Conservation (phyloP, 352 stramenopile species). For the Pythium biforme region DNA sequence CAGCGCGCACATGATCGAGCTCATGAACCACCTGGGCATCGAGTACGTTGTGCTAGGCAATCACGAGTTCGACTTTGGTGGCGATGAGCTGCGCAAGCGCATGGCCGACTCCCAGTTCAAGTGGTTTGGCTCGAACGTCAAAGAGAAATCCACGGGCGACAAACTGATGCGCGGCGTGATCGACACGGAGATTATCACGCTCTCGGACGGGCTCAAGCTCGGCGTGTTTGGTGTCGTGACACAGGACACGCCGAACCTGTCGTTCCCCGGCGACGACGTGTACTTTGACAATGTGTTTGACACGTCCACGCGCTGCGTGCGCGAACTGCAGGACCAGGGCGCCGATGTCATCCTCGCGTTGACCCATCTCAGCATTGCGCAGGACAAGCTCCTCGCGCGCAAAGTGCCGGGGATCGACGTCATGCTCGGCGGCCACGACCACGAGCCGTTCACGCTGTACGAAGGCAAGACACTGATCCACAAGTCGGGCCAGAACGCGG, state of each 20-base stretch:
- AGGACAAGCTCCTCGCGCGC: slow-evolving; percentile 69
- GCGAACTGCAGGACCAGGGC: slow-evolving; percentile 51
- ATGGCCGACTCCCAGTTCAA: slow-evolving; percentile 63
- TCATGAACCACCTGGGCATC: slow-evolving; percentile 72
- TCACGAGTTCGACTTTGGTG: slow-evolving; percentile 81
- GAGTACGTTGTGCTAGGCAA: slow-evolving; percentile 78
- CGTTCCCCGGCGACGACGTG: slow-evolving; percentile 38
- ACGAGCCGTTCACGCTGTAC: slow-evolving; percentile 87
- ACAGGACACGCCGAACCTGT: slow-evolving; percentile 51
- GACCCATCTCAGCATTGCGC: slow-evolving; percentile 77
- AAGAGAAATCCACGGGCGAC: slow-evolving; percentile 32
- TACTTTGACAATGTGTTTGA: slow-evolving; percentile 52
- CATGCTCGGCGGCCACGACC: slow-evolving; percentile 90
- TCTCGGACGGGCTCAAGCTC: slow-evolving; percentile 52
- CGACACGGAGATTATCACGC: slow-evolving; percentile 49
- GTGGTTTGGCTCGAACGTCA: slow-evolving; percentile 78
- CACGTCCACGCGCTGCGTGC: slow-evolving; percentile 54
- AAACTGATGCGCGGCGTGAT: slow-evolving; percentile 25
- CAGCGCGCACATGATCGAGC: slow-evolving; percentile 77
- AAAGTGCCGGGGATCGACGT: slow-evolving; percentile 75
- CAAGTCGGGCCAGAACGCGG: slow-evolving; percentile 88
- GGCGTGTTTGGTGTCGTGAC: slow-evolving; percentile 76
- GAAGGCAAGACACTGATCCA: slow-evolving; percentile 84
- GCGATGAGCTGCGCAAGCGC: slow-evolving; percentile 43
- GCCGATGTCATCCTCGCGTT: slow-evolving; percentile 85